phyloP scores from a whole-genome alignment of 257 asterid genomes.

The Knoxia roxburghii region DNA sequence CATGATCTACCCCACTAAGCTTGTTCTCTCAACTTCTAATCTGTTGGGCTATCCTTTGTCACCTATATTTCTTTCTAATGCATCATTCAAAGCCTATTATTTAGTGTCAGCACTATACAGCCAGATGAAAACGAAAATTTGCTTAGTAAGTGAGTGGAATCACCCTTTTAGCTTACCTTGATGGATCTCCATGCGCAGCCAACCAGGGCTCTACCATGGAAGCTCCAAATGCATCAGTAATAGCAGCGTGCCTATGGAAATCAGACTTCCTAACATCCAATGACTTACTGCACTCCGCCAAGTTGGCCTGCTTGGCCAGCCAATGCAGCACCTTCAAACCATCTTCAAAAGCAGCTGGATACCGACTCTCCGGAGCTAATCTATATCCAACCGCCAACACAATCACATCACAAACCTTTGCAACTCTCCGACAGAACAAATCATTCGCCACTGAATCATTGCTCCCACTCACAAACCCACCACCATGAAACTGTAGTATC shows the following conservation, averaged over 20 bases:
- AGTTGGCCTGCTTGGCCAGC: constrained; percentile 85
- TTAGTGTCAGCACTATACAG: no score
- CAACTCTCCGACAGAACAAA: constrained; percentile 74
- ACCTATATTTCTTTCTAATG: no score
- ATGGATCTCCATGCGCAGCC: constrained; percentile 98
- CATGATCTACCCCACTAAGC: no score
- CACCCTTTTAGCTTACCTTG: constrained; percentile 45
- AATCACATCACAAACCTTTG: constrained; percentile 74
- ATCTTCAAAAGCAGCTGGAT: constrained; percentile 87
- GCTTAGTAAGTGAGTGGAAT: constrained; percentile 9
- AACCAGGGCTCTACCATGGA: constrained; percentile 95
- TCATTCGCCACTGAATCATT: constrained; percentile 79
- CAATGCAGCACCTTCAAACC: constrained; percentile 84
- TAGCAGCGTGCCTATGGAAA: constrained; percentile 44
- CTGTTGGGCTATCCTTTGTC: no score
- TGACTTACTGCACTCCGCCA: constrained; percentile 80
- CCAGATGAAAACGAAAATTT: not conserved
- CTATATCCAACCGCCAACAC: constrained; percentile 90
- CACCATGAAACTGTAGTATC: constrained; percentile 87
- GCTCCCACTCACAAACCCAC: constrained; percentile 88
- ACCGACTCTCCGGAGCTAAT: constrained; percentile 79
- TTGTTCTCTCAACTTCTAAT: no score
- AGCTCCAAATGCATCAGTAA: constrained; percentile 82
- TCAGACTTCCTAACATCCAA: constrained; percentile 57
- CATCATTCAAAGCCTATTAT: no score